Conservation (phyloP, 192 early-diverging fungal species). For the Thamnidium elegans region DNA sequence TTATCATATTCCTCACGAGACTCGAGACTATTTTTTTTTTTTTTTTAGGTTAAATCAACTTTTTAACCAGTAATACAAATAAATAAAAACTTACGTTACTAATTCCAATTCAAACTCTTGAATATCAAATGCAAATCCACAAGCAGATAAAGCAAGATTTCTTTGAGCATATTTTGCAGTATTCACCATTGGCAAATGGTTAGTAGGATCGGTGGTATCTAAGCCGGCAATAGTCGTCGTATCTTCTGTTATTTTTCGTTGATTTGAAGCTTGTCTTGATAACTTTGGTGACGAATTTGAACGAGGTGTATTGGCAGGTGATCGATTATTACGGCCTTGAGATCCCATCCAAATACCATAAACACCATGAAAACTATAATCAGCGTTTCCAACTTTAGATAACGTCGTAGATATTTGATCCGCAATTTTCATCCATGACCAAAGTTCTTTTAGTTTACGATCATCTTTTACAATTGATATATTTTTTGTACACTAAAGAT, state of each 20-base stretch:
- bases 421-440: slow-evolving; percentile 49
- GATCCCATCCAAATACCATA: slow-evolving; percentile 39
- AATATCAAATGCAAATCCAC: slow-evolving; percentile 48
- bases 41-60: background rate
- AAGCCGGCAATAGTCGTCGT: background rate
- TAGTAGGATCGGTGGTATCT: background rate
- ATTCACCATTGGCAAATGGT: slow-evolving; percentile 33
- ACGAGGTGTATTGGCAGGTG: slow-evolving; percentile 20
- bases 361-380: slow-evolving; percentile 56
- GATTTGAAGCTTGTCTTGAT: background rate
- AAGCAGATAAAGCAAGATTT: slow-evolving; percentile 47
- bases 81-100: slow-evolving; percentile 28
- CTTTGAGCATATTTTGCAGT: slow-evolving; percentile 50
- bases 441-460: slow-evolving; percentile 44
- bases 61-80: too few relatives aligned
- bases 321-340: slow-evolving; percentile 13
- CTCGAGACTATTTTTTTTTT: slow-evolving; percentile 56
- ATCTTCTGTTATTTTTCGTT: slow-evolving; percentile 3
- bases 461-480: slow-evolving; percentile 49
- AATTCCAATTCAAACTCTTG: slow-evolving; percentile 47
- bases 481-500: slow-evolving; percentile 41
- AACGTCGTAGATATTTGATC: slow-evolving; percentile 42
- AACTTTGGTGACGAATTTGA: background rate
- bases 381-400: slow-evolving; percentile 45
- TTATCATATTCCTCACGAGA: slow-evolving; percentile 66